These are phyloP conservation scores for Cordyceps pruinosa DNA, from an alignment of 2,329 filamentous ascomycete genomes.

Conservation along the genomic window DNA sequence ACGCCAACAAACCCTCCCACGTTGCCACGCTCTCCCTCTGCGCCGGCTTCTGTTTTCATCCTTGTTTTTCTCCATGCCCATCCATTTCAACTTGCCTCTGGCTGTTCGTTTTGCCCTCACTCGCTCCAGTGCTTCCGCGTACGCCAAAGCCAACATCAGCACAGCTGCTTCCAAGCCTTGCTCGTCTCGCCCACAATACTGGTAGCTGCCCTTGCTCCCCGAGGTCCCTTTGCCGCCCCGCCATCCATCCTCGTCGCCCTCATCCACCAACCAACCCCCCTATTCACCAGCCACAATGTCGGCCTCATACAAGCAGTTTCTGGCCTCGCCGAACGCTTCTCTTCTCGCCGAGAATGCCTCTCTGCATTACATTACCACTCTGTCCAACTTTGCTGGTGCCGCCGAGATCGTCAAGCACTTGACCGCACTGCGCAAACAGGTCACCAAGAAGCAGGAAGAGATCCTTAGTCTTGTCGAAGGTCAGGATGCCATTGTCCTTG, in stretches of 20 bases:
- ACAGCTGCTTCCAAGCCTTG: not conserved
- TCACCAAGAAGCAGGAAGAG: conserved; percentile 78
- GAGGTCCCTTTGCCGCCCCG: conserved; percentile 6
- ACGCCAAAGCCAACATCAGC: not conserved
- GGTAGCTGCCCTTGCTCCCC: not conserved
- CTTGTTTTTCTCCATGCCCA: conserved; percentile 5
- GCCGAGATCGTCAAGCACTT: conserved; percentile 80
- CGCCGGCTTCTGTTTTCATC: conserved; percentile 12
- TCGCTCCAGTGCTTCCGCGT: not conserved
- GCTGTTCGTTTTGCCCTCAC: not conserved
- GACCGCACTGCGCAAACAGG: conserved; percentile 58
- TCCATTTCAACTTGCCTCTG: not conserved
- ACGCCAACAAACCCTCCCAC: not conserved
- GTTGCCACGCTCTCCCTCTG: conserved; percentile 2
- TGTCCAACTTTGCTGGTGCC: conserved; percentile 63
- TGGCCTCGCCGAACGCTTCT: conserved; percentile 57
- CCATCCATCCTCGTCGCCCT: not conserved
- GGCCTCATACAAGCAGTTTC: conserved; percentile 62
- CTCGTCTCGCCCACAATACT: not conserved
- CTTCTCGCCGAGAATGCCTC: conserved; percentile 59
- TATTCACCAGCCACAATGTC: conserved; percentile 29
- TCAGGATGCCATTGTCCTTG: conserved; percentile 64
- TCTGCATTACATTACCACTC: conserved; percentile 84
- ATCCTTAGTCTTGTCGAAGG: conserved; percentile 69
- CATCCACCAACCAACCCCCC: conserved; percentile 3